Evolutionary conservation across 164 flowering plant genomes (phyloP).

Genomic region (Dillenia turbinata): DNA sequence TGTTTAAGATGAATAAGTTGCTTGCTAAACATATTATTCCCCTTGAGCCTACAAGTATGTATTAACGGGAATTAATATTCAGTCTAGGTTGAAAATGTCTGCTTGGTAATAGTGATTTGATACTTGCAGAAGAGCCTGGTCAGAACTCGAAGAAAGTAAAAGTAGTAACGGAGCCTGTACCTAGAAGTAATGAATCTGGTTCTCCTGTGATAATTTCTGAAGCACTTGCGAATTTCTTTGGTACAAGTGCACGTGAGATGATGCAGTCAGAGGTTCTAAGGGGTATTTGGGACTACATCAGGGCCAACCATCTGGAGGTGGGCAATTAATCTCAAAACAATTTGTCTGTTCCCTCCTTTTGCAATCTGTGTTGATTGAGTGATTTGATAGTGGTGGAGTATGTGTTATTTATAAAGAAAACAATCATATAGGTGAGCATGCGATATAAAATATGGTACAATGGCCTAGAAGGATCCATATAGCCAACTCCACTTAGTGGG

Average conservation of each 20-base stretch:
- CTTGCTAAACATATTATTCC: constrained; percentile 58
- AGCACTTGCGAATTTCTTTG: constrained; percentile 74
- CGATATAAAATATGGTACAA: too few species aligned
- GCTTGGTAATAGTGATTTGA: background rate
- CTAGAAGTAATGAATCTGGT: constrained; percentile 37
- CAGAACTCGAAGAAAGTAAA: constrained; percentile 52
- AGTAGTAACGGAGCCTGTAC: constrained; percentile 37
- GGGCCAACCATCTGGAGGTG: constrained; percentile 73
- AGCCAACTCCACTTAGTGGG: too few species aligned
- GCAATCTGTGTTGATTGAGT: too few species aligned
- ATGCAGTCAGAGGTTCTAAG: constrained; percentile 48
- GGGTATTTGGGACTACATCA: constrained; percentile 78
- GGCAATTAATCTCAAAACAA: constrained; percentile 4
- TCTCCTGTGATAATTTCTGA: constrained; percentile 67
- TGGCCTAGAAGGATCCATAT: too few species aligned
- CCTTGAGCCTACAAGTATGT: constrained; percentile 77
- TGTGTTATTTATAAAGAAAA: too few species aligned
- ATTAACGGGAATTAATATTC: constrained; percentile 1
- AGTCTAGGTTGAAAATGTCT: too few species aligned
- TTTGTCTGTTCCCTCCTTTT: background rate
- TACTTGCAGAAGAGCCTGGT: constrained; percentile 50
- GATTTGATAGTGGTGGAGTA: too few species aligned
- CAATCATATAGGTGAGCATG: too few species aligned
- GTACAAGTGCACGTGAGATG: constrained; percentile 72
- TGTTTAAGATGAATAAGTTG: constrained; percentile 82